A percentile compares a stretch with the other conserved stretches of the same genome.
These are phyloP conservation scores for Coccomyxa sp. DNA, from an alignment of 139 green algal genomes.

Conservation along the genomic window DNA sequence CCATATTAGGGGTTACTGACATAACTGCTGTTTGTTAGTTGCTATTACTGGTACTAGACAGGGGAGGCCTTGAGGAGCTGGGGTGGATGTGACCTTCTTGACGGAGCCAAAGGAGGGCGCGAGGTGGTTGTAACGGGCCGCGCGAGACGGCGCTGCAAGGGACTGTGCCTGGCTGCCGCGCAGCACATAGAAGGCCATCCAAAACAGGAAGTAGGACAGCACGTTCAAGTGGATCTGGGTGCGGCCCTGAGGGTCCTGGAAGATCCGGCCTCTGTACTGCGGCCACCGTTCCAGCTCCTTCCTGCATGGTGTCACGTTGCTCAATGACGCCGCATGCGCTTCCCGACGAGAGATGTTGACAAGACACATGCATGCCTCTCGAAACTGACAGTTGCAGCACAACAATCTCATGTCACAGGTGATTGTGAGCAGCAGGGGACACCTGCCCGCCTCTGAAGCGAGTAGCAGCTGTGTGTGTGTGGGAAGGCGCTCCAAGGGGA, in stretches of 20 bases:
- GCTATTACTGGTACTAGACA: too few relatives aligned
- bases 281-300: conserved; percentile 61
- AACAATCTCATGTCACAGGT: not conserved
- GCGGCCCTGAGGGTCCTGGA: conserved; percentile 9
- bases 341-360: conserved; percentile 18
- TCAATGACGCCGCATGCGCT: not conserved
- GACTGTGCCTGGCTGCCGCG: conserved; percentile 25
- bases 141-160: not conserved
- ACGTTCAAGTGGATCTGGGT: conserved; percentile 54
- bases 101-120: not conserved
- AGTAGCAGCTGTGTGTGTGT: conserved; percentile 64
- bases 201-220: conserved; percentile 75
- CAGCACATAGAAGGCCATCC: conserved; percentile 81
- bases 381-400: not conserved
- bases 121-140: not conserved
- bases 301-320: not conserved
- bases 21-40: too few relatives aligned
- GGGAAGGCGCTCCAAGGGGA: conserved; percentile 70
- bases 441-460: not conserved
- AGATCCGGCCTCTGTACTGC: conserved; percentile 55
- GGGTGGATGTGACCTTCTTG: not conserved
- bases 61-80: too few relatives aligned
- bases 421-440: not conserved
- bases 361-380: conserved; percentile 37
- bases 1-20: too few relatives aligned